These are phyloP conservation scores for Colletotrichum sp. DNA, from an alignment of 2,329 filamentous ascomycete species.

Conservation along the genomic window DNA sequence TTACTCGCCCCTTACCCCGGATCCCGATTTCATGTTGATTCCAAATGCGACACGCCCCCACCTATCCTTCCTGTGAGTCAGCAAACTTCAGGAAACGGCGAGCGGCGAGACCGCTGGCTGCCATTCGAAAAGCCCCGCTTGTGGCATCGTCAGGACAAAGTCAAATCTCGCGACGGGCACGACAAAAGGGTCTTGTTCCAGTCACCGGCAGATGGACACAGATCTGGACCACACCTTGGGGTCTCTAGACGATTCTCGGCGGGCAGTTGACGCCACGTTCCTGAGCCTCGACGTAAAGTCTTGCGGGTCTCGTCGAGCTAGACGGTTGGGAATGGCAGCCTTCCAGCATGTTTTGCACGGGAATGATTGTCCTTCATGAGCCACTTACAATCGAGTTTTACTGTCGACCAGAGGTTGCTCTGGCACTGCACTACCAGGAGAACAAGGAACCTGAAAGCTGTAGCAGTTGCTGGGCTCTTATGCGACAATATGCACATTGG, in stretches of 20 bases:
- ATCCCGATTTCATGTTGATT: not conserved
- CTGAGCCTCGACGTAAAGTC: slow-evolving; percentile 14
- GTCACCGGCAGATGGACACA: not conserved
- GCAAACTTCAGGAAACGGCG: not conserved
- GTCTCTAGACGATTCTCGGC: not conserved
- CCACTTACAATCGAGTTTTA: not conserved
- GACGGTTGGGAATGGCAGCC: not conserved
- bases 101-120: not conserved
- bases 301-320: not conserved
- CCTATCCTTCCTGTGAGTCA: not conserved
- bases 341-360: not conserved
- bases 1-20: not conserved
- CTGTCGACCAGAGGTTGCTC: not conserved
- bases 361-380: not conserved
- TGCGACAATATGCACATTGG: not conserved
- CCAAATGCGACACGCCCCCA: not conserved
- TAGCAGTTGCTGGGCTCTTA: not conserved
- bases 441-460: not conserved
- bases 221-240: not conserved
- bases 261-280: slow-evolving; percentile 11
- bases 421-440: not conserved
- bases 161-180: not conserved
- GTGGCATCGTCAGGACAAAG: not conserved
- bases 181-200: not conserved
- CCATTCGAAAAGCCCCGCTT: not conserved